A percentile compares a stretch with the other conserved stretches of the same genome.
These are phyloP conservation scores for Parathielavia hyrcaniae DNA, from an alignment of 495 filamentous ascomycete species.

Conservation along the genomic window DNA sequence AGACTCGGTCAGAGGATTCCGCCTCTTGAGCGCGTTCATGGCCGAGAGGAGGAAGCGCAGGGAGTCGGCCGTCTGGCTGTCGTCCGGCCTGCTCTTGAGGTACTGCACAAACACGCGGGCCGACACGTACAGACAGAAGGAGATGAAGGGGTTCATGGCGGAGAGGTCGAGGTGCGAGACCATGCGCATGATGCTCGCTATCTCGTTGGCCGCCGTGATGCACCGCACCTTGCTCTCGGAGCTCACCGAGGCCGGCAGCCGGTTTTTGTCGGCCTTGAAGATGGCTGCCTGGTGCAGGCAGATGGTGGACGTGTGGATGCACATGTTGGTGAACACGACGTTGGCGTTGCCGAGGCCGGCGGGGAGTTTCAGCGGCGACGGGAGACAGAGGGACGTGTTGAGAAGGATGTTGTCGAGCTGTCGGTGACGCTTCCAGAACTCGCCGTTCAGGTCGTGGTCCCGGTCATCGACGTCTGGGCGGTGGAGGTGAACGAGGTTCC, in stretches of 20 bases:
- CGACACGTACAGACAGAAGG: constrained; percentile 92
- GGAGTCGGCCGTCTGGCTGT: constrained; percentile 73
- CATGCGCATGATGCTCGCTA: constrained; percentile 95
- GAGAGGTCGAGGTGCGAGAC: constrained; percentile 83
- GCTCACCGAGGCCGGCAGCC: constrained; percentile 66
- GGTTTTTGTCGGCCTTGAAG: constrained; percentile 90
- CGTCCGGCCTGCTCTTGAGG: constrained; percentile 78
- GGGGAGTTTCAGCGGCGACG: constrained; percentile 76
- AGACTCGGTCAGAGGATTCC: constrained; percentile 88
- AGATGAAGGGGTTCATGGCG: constrained; percentile 86
- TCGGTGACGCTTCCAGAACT: constrained; percentile 93
- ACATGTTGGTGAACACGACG: constrained; percentile 93
- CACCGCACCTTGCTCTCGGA: constrained; percentile 88
- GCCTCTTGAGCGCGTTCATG: constrained; percentile 79
- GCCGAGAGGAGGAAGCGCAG: constrained; percentile 83
- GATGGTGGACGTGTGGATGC: constrained; percentile 92
- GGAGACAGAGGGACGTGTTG: constrained; percentile 77
- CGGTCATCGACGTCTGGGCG: constrained; percentile 75
- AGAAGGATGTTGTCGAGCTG: constrained; percentile 83
- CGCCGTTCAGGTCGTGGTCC: constrained; percentile 84
- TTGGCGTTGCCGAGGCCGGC: constrained; percentile 71
- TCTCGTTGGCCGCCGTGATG: constrained; percentile 87
- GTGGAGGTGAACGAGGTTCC: constrained; percentile 92
- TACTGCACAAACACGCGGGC: constrained; percentile 95
- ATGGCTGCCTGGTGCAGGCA: constrained; percentile 97